Conservation (phyloP, 2,329 filamentous ascomycete species). For the Purpureocillium lavendulum region DNA sequence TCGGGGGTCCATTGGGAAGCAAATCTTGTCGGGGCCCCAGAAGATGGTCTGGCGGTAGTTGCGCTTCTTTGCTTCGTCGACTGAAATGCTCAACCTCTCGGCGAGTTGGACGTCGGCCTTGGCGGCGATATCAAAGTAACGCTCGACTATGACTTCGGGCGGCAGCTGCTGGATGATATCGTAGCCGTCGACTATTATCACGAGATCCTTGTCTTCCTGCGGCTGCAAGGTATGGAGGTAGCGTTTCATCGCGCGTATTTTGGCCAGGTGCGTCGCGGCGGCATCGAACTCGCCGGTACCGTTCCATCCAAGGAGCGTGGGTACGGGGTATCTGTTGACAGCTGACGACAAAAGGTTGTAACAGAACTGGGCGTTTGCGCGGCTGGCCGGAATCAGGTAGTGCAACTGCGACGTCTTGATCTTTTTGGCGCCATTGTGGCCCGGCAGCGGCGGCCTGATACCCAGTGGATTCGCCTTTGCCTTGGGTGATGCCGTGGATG, state of each 20-base stretch:
- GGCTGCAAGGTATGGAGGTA: conserved; percentile 21
- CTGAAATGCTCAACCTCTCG: conserved; percentile 35
- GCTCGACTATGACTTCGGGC: conserved; percentile 50
- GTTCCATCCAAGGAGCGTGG: conserved; percentile 29
- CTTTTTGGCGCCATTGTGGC: not conserved
- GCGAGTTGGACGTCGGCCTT: conserved; percentile 43
- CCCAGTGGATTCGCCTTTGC: not conserved
- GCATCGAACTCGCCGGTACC: conserved; percentile 24
- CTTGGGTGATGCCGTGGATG: not conserved
- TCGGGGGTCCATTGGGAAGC: conserved; percentile 27
- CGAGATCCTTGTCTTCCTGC: conserved; percentile 44
- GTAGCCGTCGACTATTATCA: conserved; percentile 55
- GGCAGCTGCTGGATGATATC: conserved; percentile 60
- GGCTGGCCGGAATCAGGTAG: conserved; percentile 28
- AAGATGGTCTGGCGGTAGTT: conserved; percentile 30
- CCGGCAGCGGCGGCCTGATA: not conserved
- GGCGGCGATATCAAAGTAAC: conserved; percentile 49
- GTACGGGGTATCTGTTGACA: conserved; percentile 27
- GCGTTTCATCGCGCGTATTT: conserved; percentile 25
- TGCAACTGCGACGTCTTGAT: conserved; percentile 23
- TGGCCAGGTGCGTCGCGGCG: conserved; percentile 27
- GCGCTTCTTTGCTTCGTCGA: conserved; percentile 18
- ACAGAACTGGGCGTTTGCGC: conserved; percentile 26
- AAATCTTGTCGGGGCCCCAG: conserved; percentile 36
- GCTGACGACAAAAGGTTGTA: conserved; percentile 28